These are phyloP conservation scores for Ophiosphaerella herpotricha DNA, from an alignment of 2,329 filamentous ascomycete species.

Conservation along the genomic window DNA sequence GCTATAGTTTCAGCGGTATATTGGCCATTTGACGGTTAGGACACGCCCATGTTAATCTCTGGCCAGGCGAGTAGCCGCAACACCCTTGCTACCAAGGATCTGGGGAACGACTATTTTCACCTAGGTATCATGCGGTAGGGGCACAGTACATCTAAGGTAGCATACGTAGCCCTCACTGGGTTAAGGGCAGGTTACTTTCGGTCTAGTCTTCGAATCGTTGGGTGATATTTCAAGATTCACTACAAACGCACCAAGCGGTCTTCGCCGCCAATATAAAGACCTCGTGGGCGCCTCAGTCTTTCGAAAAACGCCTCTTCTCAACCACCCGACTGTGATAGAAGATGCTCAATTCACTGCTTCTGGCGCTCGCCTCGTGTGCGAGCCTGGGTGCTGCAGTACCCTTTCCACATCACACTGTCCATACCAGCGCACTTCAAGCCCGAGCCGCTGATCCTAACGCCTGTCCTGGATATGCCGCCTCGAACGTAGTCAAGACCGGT, in stretches of 20 bases:
- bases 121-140: no score
- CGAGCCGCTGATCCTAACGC: slow-evolving; percentile 47
- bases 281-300: background rate
- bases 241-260: background rate
- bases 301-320: background rate
- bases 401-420: slow-evolving; percentile 8
- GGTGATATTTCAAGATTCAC: background rate
- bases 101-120: no score
- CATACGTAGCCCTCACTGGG: no score
- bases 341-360: slow-evolving; percentile 24
- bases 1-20: slow-evolving; percentile 2
- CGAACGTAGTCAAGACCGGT: slow-evolving; percentile 59
- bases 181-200: background rate
- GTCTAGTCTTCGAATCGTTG: background rate
- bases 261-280: slow-evolving; percentile 10
- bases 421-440: slow-evolving; percentile 6
- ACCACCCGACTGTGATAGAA: slow-evolving; percentile 1
- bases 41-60: background rate
- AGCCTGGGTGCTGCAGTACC: slow-evolving; percentile 22
- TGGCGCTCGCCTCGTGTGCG: slow-evolving; percentile 21
- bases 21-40: background rate
- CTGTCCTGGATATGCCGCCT: slow-evolving; percentile 72
- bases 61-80: background rate
- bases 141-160: no score
- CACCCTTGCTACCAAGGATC: background rate